These are phyloP conservation scores for Endothia cerciana DNA, from an alignment of 2,329 filamentous ascomycete species.

Conservation along the genomic window DNA sequence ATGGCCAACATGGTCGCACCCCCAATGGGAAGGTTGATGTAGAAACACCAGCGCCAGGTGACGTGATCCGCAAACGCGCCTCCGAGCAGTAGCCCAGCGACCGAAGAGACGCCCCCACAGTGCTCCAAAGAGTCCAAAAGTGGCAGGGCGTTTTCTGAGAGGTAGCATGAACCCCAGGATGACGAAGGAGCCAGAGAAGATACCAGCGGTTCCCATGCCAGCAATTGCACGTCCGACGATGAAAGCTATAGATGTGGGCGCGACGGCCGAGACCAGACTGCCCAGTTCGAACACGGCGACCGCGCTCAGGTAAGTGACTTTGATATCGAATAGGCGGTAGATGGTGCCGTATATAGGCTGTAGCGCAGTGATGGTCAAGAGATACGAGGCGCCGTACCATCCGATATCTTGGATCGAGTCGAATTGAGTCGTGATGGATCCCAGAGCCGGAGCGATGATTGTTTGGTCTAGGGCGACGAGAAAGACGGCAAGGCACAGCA, in stretches of 20 bases:
- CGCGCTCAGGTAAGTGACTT: not conserved
- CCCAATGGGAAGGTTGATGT: slow-evolving; percentile 46
- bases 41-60: slow-evolving; percentile 41
- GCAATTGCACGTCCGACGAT: slow-evolving; percentile 45
- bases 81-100: slow-evolving; percentile 42
- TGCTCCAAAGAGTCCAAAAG: too few species aligned
- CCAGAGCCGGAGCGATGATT: too few species aligned
- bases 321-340: too few species aligned
- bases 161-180: slow-evolving; percentile 40
- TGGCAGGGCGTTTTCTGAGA: not conserved
- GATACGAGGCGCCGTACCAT: slow-evolving; percentile 38
- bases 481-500: too few species aligned
- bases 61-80: slow-evolving; percentile 40
- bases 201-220: slow-evolving; percentile 41
- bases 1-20: too few species aligned
- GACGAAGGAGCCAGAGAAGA: slow-evolving; percentile 42
- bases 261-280: slow-evolving; percentile 42
- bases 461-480: too few species aligned
- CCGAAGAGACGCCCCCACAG: slow-evolving; percentile 35
- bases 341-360: too few species aligned
- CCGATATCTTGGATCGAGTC: slow-evolving; percentile 38
- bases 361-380: too few species aligned
- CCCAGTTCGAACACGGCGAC: slow-evolving; percentile 38
- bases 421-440: slow-evolving; percentile 36
- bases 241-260: slow-evolving; percentile 39